These are phyloP conservation scores for Domatiomyces catenatus DNA, from an alignment of 2,329 filamentous ascomycete species.

Conservation along the genomic window DNA sequence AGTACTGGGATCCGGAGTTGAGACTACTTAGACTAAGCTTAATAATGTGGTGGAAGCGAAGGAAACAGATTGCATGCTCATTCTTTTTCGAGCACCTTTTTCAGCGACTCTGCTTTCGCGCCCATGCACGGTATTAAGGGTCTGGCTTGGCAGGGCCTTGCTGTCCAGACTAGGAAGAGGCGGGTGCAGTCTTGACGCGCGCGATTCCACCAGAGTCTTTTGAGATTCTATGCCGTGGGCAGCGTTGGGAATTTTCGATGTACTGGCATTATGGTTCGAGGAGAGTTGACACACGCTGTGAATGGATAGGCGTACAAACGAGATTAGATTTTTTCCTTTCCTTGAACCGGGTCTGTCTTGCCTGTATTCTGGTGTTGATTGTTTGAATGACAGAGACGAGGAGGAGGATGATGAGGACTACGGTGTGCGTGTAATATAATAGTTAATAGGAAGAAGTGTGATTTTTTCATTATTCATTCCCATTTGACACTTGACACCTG, in stretches of 20 bases:
- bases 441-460: too few relatives aligned
- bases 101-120: constrained; percentile 5
- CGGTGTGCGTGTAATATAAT: too few relatives aligned
- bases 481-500: too few relatives aligned
- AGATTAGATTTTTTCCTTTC: constrained; percentile 11
- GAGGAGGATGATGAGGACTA: too few relatives aligned
- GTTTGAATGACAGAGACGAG: too few relatives aligned
- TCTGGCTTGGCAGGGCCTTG: constrained; percentile 3
- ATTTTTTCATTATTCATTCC: too few relatives aligned
- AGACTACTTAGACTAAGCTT: constrained; percentile 13
- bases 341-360: neutral
- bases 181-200: constrained; percentile 5
- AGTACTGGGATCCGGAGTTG: constrained; percentile 9
- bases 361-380: neutral
- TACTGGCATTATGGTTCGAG: constrained; percentile 15
- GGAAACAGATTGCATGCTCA: constrained; percentile 6
- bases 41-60: constrained; percentile 11
- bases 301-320: constrained; percentile 17
- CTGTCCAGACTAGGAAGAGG: constrained; percentile 5
- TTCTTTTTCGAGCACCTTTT: constrained; percentile 6
- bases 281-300: constrained; percentile 9
- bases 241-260: constrained; percentile 11
- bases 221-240: too few relatives aligned
- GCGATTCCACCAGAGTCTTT: too few relatives aligned
- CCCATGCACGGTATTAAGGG: constrained; percentile 6